Percentiles rank a stretch among this genome's conserved stretches.
Evolutionary conservation across 2,329 filamentous ascomycete genomes (phyloP).

Genomic region (Chrysosporium keratinophilum): DNA sequence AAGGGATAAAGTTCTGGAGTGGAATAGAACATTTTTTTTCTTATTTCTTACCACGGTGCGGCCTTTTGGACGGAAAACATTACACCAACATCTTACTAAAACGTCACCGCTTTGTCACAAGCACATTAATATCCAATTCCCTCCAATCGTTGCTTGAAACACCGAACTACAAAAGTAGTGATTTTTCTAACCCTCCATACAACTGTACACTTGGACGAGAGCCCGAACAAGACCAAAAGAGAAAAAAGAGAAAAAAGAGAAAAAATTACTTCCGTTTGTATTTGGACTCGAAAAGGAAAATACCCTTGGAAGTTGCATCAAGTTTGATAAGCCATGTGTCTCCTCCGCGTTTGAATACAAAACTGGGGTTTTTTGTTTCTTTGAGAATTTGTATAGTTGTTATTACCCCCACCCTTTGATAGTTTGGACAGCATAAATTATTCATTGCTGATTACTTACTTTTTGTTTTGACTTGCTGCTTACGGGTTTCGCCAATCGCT

Average conservation of each 20-base stretch:
- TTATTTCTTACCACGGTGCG: slow-evolving; percentile 9
- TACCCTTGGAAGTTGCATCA: neutral
- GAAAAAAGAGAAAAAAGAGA: neutral
- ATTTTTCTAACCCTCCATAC: slow-evolving; percentile 1
- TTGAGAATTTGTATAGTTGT: slow-evolving; percentile 5
- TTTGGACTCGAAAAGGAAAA: slow-evolving; percentile 4
- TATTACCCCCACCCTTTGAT: neutral
- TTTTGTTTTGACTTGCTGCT: neutral
- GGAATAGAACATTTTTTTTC: slow-evolving; percentile 7
- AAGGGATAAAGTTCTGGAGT: slow-evolving; percentile 8
- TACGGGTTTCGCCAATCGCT: no score
- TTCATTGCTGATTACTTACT: slow-evolving; percentile 7
- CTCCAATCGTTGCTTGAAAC: slow-evolving; percentile 2
- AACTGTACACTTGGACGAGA: neutral
- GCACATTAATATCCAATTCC: neutral
- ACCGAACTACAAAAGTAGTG: neutral
- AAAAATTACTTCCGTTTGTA: neutral
- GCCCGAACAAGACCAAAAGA: neutral
- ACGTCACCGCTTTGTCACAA: slow-evolving; percentile 4
- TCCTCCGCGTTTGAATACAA: slow-evolving; percentile 2
- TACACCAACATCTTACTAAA: slow-evolving; percentile 9
- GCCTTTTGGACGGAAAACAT: slow-evolving; percentile 6
- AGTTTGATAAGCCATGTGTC: slow-evolving; percentile 6
- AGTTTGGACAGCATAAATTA: slow-evolving; percentile 10
- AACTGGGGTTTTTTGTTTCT: slow-evolving; percentile 5